A percentile compares a stretch with the other conserved stretches of the same genome.
These are phyloP conservation scores for Pythium rhizo-oryzae DNA, from an alignment of 352 stramenopile species.

Conservation along the genomic window DNA sequence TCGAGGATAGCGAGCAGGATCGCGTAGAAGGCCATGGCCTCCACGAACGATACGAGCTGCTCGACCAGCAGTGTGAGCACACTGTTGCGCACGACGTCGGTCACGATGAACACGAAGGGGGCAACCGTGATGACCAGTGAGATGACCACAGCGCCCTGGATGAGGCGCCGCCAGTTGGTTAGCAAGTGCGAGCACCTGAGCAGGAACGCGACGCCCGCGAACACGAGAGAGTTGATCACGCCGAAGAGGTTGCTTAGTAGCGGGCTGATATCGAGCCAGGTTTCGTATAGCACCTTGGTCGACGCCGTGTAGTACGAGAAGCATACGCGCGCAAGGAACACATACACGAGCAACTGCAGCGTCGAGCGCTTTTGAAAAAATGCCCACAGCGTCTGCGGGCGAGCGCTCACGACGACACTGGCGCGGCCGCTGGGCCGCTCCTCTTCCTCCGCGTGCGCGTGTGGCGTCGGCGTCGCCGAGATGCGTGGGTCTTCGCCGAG, in stretches of 20 bases:
- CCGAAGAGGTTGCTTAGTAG: slow-evolving; percentile 53
- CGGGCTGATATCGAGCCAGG: slow-evolving; percentile 44
- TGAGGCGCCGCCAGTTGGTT: slow-evolving; percentile 43
- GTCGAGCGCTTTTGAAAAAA: slow-evolving; percentile 44
- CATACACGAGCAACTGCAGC: slow-evolving; percentile 42
- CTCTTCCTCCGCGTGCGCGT: not conserved
- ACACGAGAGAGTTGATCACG: slow-evolving; percentile 49
- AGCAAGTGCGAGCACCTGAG: slow-evolving; percentile 33
- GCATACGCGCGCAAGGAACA: slow-evolving; percentile 52
- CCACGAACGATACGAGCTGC: slow-evolving; percentile 48
- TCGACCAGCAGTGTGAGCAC: slow-evolving; percentile 51
- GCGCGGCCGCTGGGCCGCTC: not conserved
- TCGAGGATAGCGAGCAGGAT: slow-evolving; percentile 50
- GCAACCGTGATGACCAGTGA: slow-evolving; percentile 44
- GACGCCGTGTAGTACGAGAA: slow-evolving; percentile 64
- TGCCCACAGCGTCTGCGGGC: slow-evolving; percentile 31
- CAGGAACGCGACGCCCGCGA: slow-evolving; percentile 36
- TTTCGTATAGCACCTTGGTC: slow-evolving; percentile 60
- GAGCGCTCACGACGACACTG: slow-evolving; percentile 5
- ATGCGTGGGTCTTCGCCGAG: not conserved
- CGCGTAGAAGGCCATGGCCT: slow-evolving; percentile 61
- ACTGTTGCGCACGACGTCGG: slow-evolving; percentile 54
- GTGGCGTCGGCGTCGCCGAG: not conserved
- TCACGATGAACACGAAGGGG: slow-evolving; percentile 55
- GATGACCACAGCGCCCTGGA: slow-evolving; percentile 36